Percentiles rank a stretch among this genome's conserved stretches.
Evolutionary conservation across 2,329 filamentous ascomycete genomes (phyloP).

Genomic region (Chaetomiaceae sp.): DNA sequence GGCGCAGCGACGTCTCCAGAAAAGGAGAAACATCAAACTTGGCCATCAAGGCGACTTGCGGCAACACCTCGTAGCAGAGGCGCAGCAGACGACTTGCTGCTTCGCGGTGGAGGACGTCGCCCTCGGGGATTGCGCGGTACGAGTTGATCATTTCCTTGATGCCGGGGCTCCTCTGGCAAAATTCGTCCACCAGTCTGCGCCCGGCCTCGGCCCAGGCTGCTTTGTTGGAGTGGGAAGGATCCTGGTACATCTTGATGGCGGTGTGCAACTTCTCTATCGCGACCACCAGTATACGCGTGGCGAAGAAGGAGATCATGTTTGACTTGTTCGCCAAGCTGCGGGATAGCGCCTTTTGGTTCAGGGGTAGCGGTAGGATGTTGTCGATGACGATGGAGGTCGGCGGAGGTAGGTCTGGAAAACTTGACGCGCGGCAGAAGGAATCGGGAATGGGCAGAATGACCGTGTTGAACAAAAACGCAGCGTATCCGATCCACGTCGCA

Average conservation of each 20-base stretch:
- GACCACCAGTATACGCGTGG: constrained; percentile 70
- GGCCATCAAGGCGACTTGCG: constrained; percentile 72
- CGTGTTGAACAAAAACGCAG: constrained; percentile 77
- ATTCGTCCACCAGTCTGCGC: constrained; percentile 64
- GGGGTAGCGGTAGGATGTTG: constrained; percentile 75
- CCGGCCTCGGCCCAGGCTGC: constrained; percentile 65
- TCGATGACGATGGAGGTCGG: constrained; percentile 75
- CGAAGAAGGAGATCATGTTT: constrained; percentile 78
- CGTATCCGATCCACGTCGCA: constrained; percentile 91
- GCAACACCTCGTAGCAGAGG: constrained; percentile 80
- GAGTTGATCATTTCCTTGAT: constrained; percentile 75
- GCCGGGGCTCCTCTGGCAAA: constrained; percentile 71
- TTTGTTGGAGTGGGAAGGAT: constrained; percentile 35
- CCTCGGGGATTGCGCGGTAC: constrained; percentile 64
- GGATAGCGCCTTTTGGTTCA: constrained; percentile 73
- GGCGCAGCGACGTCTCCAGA: constrained; percentile 63
- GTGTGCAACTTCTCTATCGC: constrained; percentile 71
- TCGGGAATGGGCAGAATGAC: constrained; percentile 69
- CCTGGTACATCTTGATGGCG: constrained; percentile 57
- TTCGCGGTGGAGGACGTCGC: constrained; percentile 71
- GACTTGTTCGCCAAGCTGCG: constrained; percentile 75
- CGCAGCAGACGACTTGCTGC: constrained; percentile 72
- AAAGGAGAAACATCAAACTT: constrained; percentile 83
- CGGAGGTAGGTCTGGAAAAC: constrained; percentile 64
- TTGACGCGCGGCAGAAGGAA: constrained; percentile 62